A percentile compares a stretch with the other conserved stretches of the same genome.
Evolutionary conservation across 2,329 filamentous ascomycete species (phyloP).

Genomic region (Penicillium brasilianum): DNA sequence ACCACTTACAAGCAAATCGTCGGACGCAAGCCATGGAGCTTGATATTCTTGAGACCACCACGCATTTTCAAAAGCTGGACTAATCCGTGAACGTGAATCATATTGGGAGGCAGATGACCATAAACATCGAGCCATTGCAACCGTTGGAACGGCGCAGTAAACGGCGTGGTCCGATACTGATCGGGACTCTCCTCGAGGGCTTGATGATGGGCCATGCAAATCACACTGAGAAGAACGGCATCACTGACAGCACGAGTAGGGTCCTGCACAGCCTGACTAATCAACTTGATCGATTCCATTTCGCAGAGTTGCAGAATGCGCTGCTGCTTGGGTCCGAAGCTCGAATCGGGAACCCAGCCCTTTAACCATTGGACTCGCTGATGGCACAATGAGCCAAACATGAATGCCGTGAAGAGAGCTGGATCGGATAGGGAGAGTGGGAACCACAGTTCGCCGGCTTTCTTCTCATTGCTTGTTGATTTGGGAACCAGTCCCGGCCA

Average conservation of each 20-base stretch:
- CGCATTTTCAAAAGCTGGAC: conserved; percentile 42
- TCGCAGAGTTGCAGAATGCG: conserved; percentile 34
- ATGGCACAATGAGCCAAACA: conserved; percentile 40
- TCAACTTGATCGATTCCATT: conserved; percentile 42
- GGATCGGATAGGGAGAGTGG: conserved; percentile 37
- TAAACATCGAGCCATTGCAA: conserved; percentile 47
- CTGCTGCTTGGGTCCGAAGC: conserved; percentile 32
- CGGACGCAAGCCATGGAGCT: conserved; percentile 43
- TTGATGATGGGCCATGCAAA: conserved; percentile 43
- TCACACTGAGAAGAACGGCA: conserved; percentile 43
- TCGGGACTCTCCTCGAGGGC: conserved; percentile 27
- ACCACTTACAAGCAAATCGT: conserved; percentile 46
- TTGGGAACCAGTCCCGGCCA: conserved; percentile 38
- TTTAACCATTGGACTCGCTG: conserved; percentile 40
- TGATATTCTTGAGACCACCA: conserved; percentile 45
- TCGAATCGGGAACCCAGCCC: conserved; percentile 24
- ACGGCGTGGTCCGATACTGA: conserved; percentile 31
- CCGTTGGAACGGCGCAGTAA: conserved; percentile 41
- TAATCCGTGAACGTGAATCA: conserved; percentile 43
- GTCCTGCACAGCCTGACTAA: conserved; percentile 42
- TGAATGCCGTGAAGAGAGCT: conserved; percentile 39
- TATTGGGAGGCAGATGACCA: conserved; percentile 40
- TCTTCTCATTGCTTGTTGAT: not conserved
- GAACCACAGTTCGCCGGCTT: conserved; percentile 34
- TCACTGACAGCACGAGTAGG: conserved; percentile 39